phyloP scores from a whole-genome alignment of 768 basidiomycete species.

The Tephrocybe sp. region DNA sequence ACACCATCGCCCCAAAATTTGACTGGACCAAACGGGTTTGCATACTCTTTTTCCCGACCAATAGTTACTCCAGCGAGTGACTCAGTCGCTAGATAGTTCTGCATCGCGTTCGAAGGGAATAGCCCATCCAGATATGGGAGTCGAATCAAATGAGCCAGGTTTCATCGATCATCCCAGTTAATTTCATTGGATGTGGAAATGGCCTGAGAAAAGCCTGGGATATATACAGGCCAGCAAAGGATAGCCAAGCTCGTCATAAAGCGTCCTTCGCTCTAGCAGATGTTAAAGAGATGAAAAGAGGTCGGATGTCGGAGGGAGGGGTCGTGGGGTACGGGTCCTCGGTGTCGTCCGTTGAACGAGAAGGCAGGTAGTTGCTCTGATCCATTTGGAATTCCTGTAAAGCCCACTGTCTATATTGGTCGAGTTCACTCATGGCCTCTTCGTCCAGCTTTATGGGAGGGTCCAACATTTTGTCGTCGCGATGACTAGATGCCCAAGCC shows the following conservation, averaged over 20 bases:
- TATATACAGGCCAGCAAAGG: slow-evolving; percentile 65
- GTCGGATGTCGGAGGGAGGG: slow-evolving; percentile 69
- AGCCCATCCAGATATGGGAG: slow-evolving; percentile 44
- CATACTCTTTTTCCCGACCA: slow-evolving; percentile 62
- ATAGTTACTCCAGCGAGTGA: slow-evolving; percentile 64
- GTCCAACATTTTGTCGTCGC: slow-evolving; percentile 26
- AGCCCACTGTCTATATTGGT: slow-evolving; percentile 72
- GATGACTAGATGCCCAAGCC: slow-evolving; percentile 50
- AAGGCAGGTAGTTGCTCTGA: slow-evolving; percentile 39
- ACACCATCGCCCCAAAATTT: slow-evolving; percentile 61
- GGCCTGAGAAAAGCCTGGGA: slow-evolving; percentile 59
- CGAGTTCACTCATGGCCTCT: slow-evolving; percentile 32
- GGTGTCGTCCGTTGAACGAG: slow-evolving; percentile 49
- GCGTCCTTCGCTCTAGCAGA: slow-evolving; percentile 45
- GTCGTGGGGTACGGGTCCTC: slow-evolving; percentile 73
- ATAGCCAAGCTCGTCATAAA: slow-evolving; percentile 70
- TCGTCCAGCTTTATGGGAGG: slow-evolving; percentile 9
- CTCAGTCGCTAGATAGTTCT: slow-evolving; percentile 45
- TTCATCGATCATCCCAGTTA: slow-evolving; percentile 72
- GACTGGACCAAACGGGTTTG: slow-evolving; percentile 63
- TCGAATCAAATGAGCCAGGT: slow-evolving; percentile 43
- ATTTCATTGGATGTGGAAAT: slow-evolving; percentile 28
- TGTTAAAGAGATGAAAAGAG: slow-evolving; percentile 49
- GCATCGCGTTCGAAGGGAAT: slow-evolving; percentile 41
- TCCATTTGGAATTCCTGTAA: slow-evolving; percentile 53